A percentile compares a stretch with the other conserved stretches of the same genome.
These are phyloP conservation scores for Euphorbia corollata DNA, from an alignment of 441 rosid species.

Conservation along the genomic window DNA sequence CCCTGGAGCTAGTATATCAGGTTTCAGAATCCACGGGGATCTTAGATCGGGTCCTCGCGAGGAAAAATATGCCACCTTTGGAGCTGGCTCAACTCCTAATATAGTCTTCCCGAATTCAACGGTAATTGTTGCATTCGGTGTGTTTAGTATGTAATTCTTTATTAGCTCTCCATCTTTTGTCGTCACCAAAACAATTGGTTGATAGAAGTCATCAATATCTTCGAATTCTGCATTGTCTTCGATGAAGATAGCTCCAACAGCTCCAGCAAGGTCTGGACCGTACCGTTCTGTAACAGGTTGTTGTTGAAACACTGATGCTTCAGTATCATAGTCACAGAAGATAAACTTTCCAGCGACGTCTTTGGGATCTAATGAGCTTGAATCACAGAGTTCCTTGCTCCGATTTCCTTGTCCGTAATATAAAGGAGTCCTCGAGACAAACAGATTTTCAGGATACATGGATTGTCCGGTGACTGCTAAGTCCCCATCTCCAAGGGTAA, in stretches of 20 bases:
- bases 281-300: slow-evolving; percentile 14
- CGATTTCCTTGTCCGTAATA: slow-evolving; percentile 40
- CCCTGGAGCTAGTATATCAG: slow-evolving; percentile 41
- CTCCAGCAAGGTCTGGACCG: slow-evolving; percentile 24
- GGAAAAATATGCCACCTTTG: slow-evolving; percentile 32
- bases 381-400: slow-evolving; percentile 36
- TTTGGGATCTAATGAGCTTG: slow-evolving; percentile 25
- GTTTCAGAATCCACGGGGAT: slow-evolving; percentile 43
- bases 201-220: slow-evolving; percentile 15
- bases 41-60: slow-evolving; percentile 32
- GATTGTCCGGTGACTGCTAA: slow-evolving; percentile 31
- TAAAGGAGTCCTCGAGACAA: slow-evolving; percentile 26
- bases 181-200: slow-evolving; percentile 27
- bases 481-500: slow-evolving; percentile 43
- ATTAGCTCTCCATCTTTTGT: slow-evolving; percentile 25
- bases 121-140: slow-evolving; percentile 26
- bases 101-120: slow-evolving; percentile 30
- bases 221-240: slow-evolving; percentile 18
- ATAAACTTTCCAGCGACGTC: slow-evolving; percentile 39
- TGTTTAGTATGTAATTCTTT: slow-evolving; percentile 28
- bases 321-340: slow-evolving; percentile 35
- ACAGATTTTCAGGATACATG: slow-evolving; percentile 33
- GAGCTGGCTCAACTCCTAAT: slow-evolving; percentile 30
- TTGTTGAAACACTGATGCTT: slow-evolving; percentile 3
- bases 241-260: slow-evolving; percentile 32